A percentile compares a stretch with the other conserved stretches of the same genome.
phyloP scores from a whole-genome alignment of 257 asterid genomes.

The Fraxinus americana region DNA sequence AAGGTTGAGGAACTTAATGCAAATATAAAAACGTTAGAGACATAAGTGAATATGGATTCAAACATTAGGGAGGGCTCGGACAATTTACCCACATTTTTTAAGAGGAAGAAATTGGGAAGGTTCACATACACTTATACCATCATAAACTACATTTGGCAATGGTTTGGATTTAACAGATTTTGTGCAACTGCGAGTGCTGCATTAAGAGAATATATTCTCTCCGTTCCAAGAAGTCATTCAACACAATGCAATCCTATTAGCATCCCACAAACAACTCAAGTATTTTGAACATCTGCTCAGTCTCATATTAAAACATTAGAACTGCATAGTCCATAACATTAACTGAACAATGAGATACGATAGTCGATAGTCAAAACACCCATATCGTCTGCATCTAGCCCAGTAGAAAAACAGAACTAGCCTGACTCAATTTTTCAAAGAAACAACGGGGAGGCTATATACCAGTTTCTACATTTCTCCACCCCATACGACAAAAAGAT shows the following conservation, averaged over 20 bases:
- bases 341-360: slow-evolving; percentile 13
- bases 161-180: not conserved
- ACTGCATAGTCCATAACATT: not conserved
- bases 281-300: not conserved
- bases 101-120: not conserved
- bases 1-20: not conserved
- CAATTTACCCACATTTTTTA: not conserved
- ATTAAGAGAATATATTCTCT: not conserved
- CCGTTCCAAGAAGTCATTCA: not conserved
- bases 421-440: not conserved
- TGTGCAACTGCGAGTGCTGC: not conserved
- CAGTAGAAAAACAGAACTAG: not conserved
- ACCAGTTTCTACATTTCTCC: not conserved
- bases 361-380: not conserved
- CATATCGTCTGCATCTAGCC: not conserved
- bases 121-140: not conserved
- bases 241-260: not conserved
- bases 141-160: not conserved
- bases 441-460: not conserved
- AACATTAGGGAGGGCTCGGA: not conserved
- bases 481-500: not conserved
- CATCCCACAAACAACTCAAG: not conserved
- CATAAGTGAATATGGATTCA: not conserved
- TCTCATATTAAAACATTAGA: not conserved
- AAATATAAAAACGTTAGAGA: slow-evolving; percentile 2